Evolutionary conservation across 495 filamentous ascomycete species (phyloP), one percentile per base, ranked within the genome.

Genomic region (Penicillium herquei): DNA sequence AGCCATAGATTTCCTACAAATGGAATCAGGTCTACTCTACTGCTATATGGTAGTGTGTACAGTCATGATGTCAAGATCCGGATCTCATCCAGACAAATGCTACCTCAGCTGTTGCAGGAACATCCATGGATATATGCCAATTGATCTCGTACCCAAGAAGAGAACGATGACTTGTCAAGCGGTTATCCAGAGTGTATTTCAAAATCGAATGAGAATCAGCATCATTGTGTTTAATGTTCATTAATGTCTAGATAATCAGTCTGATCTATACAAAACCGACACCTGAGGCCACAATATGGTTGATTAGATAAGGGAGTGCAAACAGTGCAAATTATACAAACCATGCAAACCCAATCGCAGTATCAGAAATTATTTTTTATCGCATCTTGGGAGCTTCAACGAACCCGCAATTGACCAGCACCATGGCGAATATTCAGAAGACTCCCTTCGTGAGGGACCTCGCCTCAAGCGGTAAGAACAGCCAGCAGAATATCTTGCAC

Each of bases 391-490:
- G n/a, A 51, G 35, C 35, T 39, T n/a, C 49, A 51, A 21, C 49
- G 12, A 40, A 46, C 43, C 13, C 49, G 42, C 43, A 48, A 56
- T 43, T 39, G 57, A 47, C 39, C n/a, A 39, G 39, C 54, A 51
- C 37, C 41, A 84, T 81, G 80, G 61, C 72, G 46, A 75, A 83
- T 56, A 69, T 81, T 30, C 75, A 81, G 58, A 81, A 83, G 54
- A 86, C 82, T 52, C 85, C 86, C 35, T 90, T 91, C 54, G 77
- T 91, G 17, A 89, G 85, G 75, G 81, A 90, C 66, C 79, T 92
- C 33, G 88, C 84, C 51, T 87, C 89, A 18, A 91, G 84, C 73
- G 87, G 88, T 91, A 81, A 49, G 74, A 42, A 37, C 1, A 10
- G 2, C 14, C 9, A 30, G 7, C 63, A 13, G 11, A 9, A 33